These are phyloP conservation scores for Gremmenia infestans DNA, from an alignment of 2,329 filamentous ascomycete species.

Conservation along the genomic window DNA sequence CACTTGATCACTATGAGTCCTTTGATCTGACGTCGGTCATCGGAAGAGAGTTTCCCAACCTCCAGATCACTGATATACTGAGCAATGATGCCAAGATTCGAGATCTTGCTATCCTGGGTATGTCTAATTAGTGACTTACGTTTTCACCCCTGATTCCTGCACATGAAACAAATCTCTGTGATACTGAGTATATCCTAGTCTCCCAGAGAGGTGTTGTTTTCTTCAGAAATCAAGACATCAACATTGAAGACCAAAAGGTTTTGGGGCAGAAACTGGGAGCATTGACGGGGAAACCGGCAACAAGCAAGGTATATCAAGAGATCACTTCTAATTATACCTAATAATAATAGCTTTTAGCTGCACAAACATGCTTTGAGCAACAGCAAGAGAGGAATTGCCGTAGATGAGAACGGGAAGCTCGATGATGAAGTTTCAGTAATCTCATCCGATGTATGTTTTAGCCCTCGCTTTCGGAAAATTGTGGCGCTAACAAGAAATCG, in stretches of 20 bases:
- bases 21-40: conserved; percentile 37
- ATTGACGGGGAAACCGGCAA: conserved; percentile 35
- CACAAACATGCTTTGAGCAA: conserved; percentile 53
- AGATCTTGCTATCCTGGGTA: conserved; percentile 29
- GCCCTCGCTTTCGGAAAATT: neutral
- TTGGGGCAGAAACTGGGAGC: conserved; percentile 41
- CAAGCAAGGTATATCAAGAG: conserved; percentile 8
- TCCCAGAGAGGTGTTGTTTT: conserved; percentile 47
- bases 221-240: conserved; percentile 44
- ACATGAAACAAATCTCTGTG: neutral
- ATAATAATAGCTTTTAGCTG: conserved; percentile 32
- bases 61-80: conserved; percentile 34
- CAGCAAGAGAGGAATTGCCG: conserved; percentile 40
- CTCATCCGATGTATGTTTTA: conserved; percentile 38
- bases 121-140: neutral
- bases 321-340: conserved; percentile 28
- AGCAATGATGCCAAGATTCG: conserved; percentile 31
- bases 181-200: conserved; percentile 25
- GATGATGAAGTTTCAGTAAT: conserved; percentile 53
- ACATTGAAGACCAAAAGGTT: conserved; percentile 40
- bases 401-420: conserved; percentile 46
- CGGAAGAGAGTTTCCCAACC: conserved; percentile 36
- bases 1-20: conserved; percentile 26
- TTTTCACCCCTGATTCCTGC: neutral
- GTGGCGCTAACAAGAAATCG: neutral